Conservation (phyloP, 1,139 yeast species). For the Zhuliangozyma blackwelliae region DNA sequence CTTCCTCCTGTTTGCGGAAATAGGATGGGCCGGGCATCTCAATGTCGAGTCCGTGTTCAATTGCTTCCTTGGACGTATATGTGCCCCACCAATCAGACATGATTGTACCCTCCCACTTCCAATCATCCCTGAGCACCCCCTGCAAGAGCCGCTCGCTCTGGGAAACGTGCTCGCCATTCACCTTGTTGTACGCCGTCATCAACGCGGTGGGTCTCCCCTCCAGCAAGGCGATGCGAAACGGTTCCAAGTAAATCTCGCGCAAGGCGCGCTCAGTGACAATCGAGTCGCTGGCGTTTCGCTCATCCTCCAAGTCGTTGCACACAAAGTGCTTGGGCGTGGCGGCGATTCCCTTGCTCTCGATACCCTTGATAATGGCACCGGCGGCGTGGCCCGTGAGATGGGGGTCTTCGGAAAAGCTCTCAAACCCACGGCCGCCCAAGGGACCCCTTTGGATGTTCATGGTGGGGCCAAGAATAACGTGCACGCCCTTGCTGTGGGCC, state of each 20-base stretch:
- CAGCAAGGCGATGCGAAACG: conserved; percentile 56
- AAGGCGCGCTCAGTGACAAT: conserved; percentile 53
- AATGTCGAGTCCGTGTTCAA: conserved; percentile 52
- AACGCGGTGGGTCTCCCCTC: conserved; percentile 33
- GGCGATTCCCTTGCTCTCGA: conserved; percentile 34
- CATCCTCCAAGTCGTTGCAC: conserved; percentile 58
- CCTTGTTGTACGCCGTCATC: conserved; percentile 59
- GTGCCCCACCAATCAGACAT: conserved; percentile 67
- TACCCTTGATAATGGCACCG: conserved; percentile 25
- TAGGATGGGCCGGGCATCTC: conserved; percentile 64
- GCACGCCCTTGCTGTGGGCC: conserved; percentile 29
- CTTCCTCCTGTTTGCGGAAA: conserved; percentile 35
- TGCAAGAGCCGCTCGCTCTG: conserved; percentile 38
- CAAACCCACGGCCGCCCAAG: conserved; percentile 35
- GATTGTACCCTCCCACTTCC: conserved; percentile 46
- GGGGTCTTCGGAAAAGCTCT: conserved; percentile 33
- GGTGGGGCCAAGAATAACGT: conserved; percentile 33
- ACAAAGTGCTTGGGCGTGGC: conserved; percentile 60
- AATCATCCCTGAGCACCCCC: conserved; percentile 33
- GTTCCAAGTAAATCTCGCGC: conserved; percentile 57
- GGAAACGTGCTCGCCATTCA: conserved; percentile 55
- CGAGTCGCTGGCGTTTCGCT: conserved; percentile 46
- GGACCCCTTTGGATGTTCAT: conserved; percentile 32
- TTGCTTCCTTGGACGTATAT: conserved; percentile 42
- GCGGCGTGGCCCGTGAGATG: conserved; percentile 28